Conservation (phyloP, 78 protist genomes). For the Neovahlkampfia damariscottae region DNA sequence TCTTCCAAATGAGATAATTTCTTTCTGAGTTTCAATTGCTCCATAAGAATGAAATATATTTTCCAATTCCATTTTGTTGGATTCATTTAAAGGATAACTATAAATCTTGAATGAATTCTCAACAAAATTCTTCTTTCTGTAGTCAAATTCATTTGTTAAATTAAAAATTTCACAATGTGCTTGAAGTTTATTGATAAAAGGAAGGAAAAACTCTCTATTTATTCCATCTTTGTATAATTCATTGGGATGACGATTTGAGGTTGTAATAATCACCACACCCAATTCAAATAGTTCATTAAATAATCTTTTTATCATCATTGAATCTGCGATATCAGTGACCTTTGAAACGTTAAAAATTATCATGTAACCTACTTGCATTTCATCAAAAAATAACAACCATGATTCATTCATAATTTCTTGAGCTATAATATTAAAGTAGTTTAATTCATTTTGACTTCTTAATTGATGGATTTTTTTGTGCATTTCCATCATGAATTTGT, state of each 20-base stretch:
- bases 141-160: slow-evolving; percentile 52
- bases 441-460: too few relatives aligned
- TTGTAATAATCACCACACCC: slow-evolving; percentile 70
- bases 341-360: slow-evolving; percentile 83
- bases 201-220: slow-evolving; percentile 62
- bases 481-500: too few relatives aligned
- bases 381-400: background rate
- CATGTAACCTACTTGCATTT: too few relatives aligned
- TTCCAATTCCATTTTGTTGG: background rate
- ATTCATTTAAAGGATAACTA: slow-evolving; percentile 6
- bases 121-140: slow-evolving; percentile 38
- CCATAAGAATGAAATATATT: slow-evolving; percentile 21
- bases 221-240: slow-evolving; percentile 71
- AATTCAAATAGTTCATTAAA: slow-evolving; percentile 44
- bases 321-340: slow-evolving; percentile 74
- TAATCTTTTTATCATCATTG: slow-evolving; percentile 70
- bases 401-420: background rate
- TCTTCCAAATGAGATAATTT: slow-evolving; percentile 29
- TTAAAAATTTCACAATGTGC: slow-evolving; percentile 28
- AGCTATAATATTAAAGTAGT: background rate
- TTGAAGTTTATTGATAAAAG: slow-evolving; percentile 54
- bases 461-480: too few relatives aligned
- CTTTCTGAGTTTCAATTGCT: background rate
- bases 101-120: background rate
- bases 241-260: slow-evolving; percentile 70